These are phyloP conservation scores for Pyrus bretschneideri DNA, from an alignment of 306 rosid genomes.

Conservation along the genomic window DNA sequence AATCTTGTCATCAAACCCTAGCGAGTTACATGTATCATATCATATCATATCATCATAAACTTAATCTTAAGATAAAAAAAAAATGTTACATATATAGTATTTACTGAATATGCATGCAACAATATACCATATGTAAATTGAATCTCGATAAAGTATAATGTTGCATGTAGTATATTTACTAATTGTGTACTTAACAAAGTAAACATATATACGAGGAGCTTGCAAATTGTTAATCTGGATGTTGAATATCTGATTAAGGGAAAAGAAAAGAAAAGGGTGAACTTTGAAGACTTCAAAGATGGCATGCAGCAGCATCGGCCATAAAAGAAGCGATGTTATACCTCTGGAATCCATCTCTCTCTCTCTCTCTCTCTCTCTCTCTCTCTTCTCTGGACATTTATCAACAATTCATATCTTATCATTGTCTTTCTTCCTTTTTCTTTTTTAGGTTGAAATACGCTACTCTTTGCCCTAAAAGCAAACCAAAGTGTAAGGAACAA, in stretches of 20 bases:
- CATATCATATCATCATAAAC: neutral
- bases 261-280: neutral
- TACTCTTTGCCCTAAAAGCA: conserved; percentile 28
- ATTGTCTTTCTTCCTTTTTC: conserved; percentile 33
- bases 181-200: neutral
- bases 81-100: too few relatives aligned
- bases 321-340: conserved; percentile 20
- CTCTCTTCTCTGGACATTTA: neutral
- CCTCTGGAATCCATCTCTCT: conserved; percentile 15
- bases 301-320: conserved; percentile 3
- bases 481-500: conserved; percentile 12
- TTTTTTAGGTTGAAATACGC: conserved; percentile 42
- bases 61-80: too few relatives aligned
- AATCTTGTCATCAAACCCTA: too few relatives aligned
- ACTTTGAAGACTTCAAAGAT: conserved; percentile 21
- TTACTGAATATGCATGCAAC: neutral
- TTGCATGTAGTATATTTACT: too few relatives aligned
- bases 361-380: neutral
- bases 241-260: neutral
- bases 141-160: too few relatives aligned
- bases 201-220: neutral
- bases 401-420: conserved; percentile 24
- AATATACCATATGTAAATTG: too few relatives aligned
- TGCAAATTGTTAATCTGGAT: neutral
- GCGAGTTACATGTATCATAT: too few relatives aligned